Base-by-base conservation (phyloP, 2,329 filamentous ascomycete genomes). In the Magnaporthiopsis rhizophila region DNA sequence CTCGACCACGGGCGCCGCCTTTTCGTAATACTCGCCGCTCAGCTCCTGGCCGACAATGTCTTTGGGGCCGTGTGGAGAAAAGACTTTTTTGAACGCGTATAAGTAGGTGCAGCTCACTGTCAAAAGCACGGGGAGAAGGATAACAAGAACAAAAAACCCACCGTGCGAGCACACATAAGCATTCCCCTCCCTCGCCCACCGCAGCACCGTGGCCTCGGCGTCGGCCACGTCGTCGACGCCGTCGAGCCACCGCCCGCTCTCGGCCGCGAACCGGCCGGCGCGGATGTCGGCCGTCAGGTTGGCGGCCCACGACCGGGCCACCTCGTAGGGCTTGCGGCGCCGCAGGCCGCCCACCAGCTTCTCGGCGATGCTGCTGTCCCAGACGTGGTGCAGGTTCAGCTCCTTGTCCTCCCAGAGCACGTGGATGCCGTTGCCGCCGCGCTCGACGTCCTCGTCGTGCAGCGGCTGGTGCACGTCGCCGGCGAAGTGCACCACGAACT, bases 301-400 rank as follows among this genome's bases (percentile, higher is more conserved):
- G n/a, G 77, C 75, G 1, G 62, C 84, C 83, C 87, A 89, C 58
- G 72, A 72, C 62, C 77, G 73, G 1, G 85, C 86, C 59, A 81
- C 76, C 6, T 74, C 72, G 65, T 82, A 85, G 0, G 81, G 73
- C 74, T 78, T 73, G 71, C 83, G 79, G 38, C 62, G 50, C 56
- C 78, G 75, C 58, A 77, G 72, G n/a, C 81, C 84, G 2, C 87
- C 87, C 1, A 88, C 77, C 70, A 84, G 75, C 71, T 87, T 84
- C 75, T 89, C 87, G 0, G 85, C 81, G 67, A 91, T 91, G 68
- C 82, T 84, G 63, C 83, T 85, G 71, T 92, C 89, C 89, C 89
- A 92, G 21, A 91, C 84, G 65, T 88, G 82, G 71, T 92, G 89
- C 58, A 92, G 79, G 71, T 92, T 92, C 64, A 83, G 80, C 34